A percentile compares a stretch with the other conserved stretches of the same genome.
These are phyloP conservation scores for Herpetospermum pedunculosum DNA, from an alignment of 306 rosid species.

Conservation along the genomic window DNA sequence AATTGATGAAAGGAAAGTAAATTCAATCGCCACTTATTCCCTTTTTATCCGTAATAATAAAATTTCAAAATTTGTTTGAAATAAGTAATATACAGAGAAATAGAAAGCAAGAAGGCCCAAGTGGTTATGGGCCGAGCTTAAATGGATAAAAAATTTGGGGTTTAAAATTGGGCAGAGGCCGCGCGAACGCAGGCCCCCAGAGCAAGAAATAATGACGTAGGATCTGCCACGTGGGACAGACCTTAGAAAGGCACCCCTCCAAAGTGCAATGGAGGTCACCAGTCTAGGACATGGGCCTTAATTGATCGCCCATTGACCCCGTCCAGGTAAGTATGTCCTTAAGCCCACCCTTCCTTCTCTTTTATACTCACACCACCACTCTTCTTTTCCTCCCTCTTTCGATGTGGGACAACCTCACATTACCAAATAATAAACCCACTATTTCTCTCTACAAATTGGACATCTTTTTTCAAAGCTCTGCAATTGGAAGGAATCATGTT, in stretches of 20 bases:
- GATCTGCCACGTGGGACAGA: constrained; percentile 29
- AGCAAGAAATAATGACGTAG: constrained; percentile 38
- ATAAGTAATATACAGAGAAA: no score
- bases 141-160: background rate
- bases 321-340: constrained; percentile 26
- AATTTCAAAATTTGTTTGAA: no score
- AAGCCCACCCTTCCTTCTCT: fast-evolving
- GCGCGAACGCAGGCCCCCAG: constrained; percentile 49
- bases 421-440: no score
- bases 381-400: background rate
- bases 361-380: background rate
- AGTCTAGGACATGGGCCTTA: constrained; percentile 26
- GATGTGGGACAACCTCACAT: no score
- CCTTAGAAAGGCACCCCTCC: constrained; percentile 23
- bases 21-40: no score
- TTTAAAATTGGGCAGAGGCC: constrained; percentile 11
- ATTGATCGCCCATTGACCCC: constrained; percentile 24
- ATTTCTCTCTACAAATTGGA: no score
- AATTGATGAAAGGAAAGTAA: no score
- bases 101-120: no score
- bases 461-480: no score
- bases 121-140: background rate
- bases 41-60: no score
- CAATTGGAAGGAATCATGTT: no score
- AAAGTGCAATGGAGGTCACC: constrained; percentile 32